Evolutionary conservation across 106 monocot genomes (phyloP), one percentile per base, ranked within the genome.

Genomic region (Posidonia australis): DNA sequence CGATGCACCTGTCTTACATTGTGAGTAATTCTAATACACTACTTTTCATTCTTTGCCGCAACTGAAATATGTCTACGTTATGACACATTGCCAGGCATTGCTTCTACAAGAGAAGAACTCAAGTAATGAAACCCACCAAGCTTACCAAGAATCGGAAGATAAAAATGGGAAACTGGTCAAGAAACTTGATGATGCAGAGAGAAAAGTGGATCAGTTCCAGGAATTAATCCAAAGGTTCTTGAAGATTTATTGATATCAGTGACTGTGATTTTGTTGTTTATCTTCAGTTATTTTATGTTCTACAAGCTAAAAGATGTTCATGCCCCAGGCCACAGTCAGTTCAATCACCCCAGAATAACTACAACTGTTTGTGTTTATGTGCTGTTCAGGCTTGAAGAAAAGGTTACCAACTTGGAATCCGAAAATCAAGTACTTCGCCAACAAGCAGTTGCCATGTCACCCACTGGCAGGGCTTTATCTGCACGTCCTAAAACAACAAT

Each of bases 351-450:
- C n/a, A n/a, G n/a, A n/a, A n/a, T n/a, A n/a, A n/a, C n/a, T 36
- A 36, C 7, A 36, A 36, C 17, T 21, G 16, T 17, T 54, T 9
- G 14, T n/a, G 17, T 44, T 29, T 55, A n/a, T n/a, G 6, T 13
- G 27, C 7, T 36, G 7, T 36, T 36, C 59, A 92, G 88, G 64
- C 82, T 92, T 54, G 88, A 92, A 70, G 92, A 92, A 60, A 92
- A 82, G 43, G 54, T 81, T 36, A 76, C 88, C 54, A 88, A 87
- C 62, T 65, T 88, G 24, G 88, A 92, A 70, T 82, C 84, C 24
- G 92, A 92, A 67, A 85, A 85, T 44, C 77, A 92, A 84, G 87
- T 92, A 27, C 84, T 92, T 70, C 84, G 87, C 52, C 88, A 88
- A 54, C 87, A 87, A 47, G 82, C 84, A 54, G 84, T 92, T 67